Base-by-base conservation (phyloP, 2,329 filamentous ascomycete genomes). In the Fusarium transvaalense region DNA sequence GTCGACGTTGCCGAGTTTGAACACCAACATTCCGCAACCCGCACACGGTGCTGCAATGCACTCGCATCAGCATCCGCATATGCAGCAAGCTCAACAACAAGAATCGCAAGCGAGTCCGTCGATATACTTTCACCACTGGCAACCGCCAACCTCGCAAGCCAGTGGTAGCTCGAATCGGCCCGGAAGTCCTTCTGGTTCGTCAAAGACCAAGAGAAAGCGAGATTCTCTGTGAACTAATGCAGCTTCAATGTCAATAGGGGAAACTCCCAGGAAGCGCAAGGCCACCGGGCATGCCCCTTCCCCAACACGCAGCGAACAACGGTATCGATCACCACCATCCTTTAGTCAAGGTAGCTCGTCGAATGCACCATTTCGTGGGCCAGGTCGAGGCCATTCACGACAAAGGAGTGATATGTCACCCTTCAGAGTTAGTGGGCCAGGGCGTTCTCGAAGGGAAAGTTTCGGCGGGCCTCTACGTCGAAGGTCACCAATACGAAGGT, bases 111-210 rank as follows among this genome's bases (percentile, higher is more conserved):
- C 88, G 19, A 92, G 91, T 39, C 89, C 91, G 1, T 91, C 90
- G 23, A 92, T 97, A 47, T 96, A 93, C 78, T 97, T 97, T 77
- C 93, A 97, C 76, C 93, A 97, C 77, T 97, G 94, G 93, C 92
- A 95, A 62, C 94, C 94, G 45, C 94, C 94, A 15, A 86, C 85
- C 23, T 86, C 88, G 66, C 86, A 92, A 78, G 83, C 84, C 68
- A 85, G 86, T 62, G 81, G 84, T 64, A 81, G 85, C 76, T 84
- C 86, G 59, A 88, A 89, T 74, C 89, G 91, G 76, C 91, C 91
- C 64, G 87, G 87, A 74, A 91, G 91, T 66, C 91, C 92, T 75
- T 90, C 91, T 82, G 89, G 91, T 88, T 91, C 88, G 89, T 88
- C 83, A 79, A 86, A 82, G 76, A 79, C 78, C 76, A 85, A 84